These are phyloP conservation scores for Pharus latifolius DNA, from an alignment of 176 grass and related monocot species.

Conservation along the genomic window DNA sequence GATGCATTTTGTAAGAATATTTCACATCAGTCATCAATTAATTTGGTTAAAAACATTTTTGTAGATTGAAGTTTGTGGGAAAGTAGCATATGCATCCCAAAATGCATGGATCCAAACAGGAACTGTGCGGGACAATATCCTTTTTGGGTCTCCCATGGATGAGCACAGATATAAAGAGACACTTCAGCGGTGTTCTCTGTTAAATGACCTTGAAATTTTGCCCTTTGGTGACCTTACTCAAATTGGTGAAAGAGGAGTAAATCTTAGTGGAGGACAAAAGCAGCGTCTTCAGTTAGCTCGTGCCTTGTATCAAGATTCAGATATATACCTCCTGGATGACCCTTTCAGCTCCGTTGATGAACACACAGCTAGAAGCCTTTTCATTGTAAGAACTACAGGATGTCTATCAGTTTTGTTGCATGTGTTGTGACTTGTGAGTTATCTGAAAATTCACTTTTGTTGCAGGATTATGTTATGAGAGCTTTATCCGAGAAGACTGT, in stretches of 20 bases:
- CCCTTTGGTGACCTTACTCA: slow-evolving; percentile 42
- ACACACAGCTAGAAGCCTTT: slow-evolving; percentile 42
- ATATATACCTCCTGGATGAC: slow-evolving; percentile 49
- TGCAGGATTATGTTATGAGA: slow-evolving; percentile 30
- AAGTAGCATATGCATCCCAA: slow-evolving; percentile 38
- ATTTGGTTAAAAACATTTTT: slow-evolving; percentile 3
- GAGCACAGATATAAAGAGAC: slow-evolving; percentile 30
- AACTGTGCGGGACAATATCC: slow-evolving; percentile 40
- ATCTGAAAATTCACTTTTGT: neutral
- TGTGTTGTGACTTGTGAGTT: neutral
- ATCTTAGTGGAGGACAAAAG: slow-evolving; percentile 58
- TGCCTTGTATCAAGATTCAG: slow-evolving; percentile 42
- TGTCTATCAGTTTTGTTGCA: neutral
- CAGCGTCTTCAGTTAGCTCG: slow-evolving; percentile 44
- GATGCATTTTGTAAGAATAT: too few relatives aligned
- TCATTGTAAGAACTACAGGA: slow-evolving; percentile 55
- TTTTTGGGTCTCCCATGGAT: slow-evolving; percentile 40
- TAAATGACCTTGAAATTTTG: slow-evolving; percentile 39
- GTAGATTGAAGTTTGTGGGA: slow-evolving; percentile 42
- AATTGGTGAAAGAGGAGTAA: slow-evolving; percentile 55
- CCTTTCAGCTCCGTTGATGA: slow-evolving; percentile 54
- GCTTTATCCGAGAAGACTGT: slow-evolving; percentile 25
- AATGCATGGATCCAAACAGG: slow-evolving; percentile 54
- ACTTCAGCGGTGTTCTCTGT: slow-evolving; percentile 33
- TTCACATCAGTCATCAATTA: too few relatives aligned